Evolutionary conservation across 805 yeast species (phyloP).

Genomic region (Lipomyces japonicus): DNA sequence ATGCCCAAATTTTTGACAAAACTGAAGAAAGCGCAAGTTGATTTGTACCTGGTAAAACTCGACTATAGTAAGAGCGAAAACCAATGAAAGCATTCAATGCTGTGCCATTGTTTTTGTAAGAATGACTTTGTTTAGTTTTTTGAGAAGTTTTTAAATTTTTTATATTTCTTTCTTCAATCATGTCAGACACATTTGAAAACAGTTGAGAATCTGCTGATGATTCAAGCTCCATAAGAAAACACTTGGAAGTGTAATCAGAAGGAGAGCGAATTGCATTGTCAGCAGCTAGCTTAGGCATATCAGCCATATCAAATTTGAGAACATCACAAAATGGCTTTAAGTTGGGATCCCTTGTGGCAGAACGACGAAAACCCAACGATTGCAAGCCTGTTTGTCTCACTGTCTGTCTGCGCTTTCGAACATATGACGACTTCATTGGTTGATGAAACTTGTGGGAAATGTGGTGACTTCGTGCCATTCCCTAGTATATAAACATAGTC

Average conservation of each 20-base stretch:
- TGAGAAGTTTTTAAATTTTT: background rate
- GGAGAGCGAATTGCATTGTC: constrained; percentile 5
- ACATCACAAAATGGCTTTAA: constrained; percentile 20
- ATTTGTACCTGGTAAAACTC: constrained; percentile 14
- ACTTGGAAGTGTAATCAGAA: background rate
- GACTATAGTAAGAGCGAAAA: constrained; percentile 16
- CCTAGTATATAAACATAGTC: too few species aligned
- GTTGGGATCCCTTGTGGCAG: constrained; percentile 7
- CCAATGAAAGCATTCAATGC: constrained; percentile 22
- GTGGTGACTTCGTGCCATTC: too few species aligned
- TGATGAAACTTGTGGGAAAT: too few species aligned
- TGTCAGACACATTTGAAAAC: constrained; percentile 10
- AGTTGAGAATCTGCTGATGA: background rate
- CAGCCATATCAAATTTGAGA: constrained; percentile 4
- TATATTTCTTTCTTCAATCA: background rate
- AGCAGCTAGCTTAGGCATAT: background rate
- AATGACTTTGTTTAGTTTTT: background rate
- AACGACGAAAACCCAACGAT: background rate
- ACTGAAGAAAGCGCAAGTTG: constrained; percentile 17
- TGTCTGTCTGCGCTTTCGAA: too few species aligned
- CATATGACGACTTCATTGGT: too few species aligned
- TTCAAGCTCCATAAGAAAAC: background rate
- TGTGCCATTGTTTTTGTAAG: background rate
- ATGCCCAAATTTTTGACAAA: constrained; percentile 17
- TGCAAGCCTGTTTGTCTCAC: too few species aligned